phyloP scores from a whole-genome alignment of 495 filamentous ascomycete genomes.

The Penicillium fimorum region DNA sequence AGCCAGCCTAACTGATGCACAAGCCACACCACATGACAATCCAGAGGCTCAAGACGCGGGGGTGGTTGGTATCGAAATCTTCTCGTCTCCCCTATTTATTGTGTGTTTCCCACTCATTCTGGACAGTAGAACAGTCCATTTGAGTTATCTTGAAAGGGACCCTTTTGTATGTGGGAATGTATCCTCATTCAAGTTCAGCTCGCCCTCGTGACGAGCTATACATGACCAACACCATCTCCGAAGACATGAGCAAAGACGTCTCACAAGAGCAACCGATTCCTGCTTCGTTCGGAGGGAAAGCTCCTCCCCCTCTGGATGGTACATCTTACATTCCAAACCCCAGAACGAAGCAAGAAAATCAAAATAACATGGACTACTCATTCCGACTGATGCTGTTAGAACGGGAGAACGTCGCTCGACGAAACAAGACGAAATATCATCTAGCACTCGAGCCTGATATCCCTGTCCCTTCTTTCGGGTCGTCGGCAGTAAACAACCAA shows the following conservation, averaged over 20 bases:
- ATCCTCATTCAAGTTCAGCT: background rate
- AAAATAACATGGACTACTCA: background rate
- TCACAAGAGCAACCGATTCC: background rate
- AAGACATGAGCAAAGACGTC: background rate
- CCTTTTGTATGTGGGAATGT: background rate
- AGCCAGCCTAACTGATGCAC: background rate
- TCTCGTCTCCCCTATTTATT: constrained; percentile 1
- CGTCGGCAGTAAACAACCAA: background rate
- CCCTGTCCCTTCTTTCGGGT: background rate
- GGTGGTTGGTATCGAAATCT: background rate
- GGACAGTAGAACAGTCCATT: background rate
- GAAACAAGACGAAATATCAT: background rate
- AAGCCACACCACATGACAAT: constrained; percentile 1
- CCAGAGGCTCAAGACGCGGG: background rate
- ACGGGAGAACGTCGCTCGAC: background rate
- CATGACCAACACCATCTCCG: constrained; percentile 5
- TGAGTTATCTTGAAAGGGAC: background rate
- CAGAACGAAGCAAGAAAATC: background rate
- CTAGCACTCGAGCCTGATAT: background rate
- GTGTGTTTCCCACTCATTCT: background rate
- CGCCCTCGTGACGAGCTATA: background rate
- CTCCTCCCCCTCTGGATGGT: background rate
- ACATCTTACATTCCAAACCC: background rate
- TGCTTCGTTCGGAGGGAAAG: background rate
- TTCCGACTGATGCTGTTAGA: background rate